phyloP scores from a whole-genome alignment of 1,284 basidiomycete species.

The Ustilago sp. region DNA sequence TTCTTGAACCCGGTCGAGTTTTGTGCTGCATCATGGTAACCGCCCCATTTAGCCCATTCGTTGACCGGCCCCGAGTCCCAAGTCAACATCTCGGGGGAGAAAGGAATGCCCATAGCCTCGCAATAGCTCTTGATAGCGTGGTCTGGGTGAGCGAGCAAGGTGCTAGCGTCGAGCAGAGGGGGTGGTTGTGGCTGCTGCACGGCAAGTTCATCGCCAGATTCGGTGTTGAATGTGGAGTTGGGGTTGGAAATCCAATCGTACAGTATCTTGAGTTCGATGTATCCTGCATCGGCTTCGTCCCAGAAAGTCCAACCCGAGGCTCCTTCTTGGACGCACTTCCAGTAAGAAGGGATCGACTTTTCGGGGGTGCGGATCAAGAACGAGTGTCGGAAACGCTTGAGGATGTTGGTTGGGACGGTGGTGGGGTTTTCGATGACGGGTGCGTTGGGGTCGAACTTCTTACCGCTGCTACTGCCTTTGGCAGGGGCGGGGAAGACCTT shows the following conservation, averaged over 20 bases:
- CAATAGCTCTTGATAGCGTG: constrained; percentile 60
- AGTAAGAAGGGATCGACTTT: constrained; percentile 65
- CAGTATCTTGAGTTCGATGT: constrained; percentile 59
- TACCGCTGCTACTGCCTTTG: background rate
- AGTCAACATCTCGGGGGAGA: constrained; percentile 57
- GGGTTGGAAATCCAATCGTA: constrained; percentile 66
- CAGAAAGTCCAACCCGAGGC: constrained; percentile 66
- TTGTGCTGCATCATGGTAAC: constrained; percentile 64
- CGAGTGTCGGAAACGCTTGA: constrained; percentile 64
- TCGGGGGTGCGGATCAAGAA: constrained; percentile 67
- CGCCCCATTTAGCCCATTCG: constrained; percentile 65
- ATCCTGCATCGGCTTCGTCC: constrained; percentile 64
- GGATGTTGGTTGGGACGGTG: constrained; percentile 57
- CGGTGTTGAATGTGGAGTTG: constrained; percentile 58
- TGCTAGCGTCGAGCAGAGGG: constrained; percentile 60
- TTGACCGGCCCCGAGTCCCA: constrained; percentile 64
- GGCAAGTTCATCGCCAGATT: constrained; percentile 25
- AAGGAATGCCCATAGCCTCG: constrained; percentile 60
- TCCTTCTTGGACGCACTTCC: constrained; percentile 64
- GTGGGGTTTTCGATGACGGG: constrained; percentile 68
- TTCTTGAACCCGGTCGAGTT: constrained; percentile 63
- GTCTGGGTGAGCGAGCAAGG: constrained; percentile 57
- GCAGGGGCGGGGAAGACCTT: constrained; percentile 52
- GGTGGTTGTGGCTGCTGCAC: constrained; percentile 58
- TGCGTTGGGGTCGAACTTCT: constrained; percentile 26